These are phyloP conservation scores for Thielaviopsis populi DNA, from an alignment of 2,329 filamentous ascomycete species.

Conservation along the genomic window DNA sequence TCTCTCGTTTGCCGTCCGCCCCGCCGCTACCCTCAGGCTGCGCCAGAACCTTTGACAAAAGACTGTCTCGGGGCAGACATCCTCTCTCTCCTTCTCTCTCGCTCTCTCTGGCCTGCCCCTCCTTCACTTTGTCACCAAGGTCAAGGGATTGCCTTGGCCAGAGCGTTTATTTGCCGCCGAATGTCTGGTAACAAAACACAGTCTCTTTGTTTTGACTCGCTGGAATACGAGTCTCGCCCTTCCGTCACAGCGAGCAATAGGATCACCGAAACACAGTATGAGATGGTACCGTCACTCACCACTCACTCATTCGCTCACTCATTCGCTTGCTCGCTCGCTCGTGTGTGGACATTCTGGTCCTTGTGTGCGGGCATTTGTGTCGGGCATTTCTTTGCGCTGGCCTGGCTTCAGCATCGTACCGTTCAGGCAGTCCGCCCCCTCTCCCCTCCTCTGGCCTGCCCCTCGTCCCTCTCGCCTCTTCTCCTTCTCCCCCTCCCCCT, in stretches of 20 bases:
- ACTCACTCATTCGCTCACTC: neutral
- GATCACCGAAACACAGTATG: neutral
- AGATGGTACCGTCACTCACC: neutral
- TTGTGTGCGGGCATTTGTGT: neutral
- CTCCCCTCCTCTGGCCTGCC: too few relatives aligned
- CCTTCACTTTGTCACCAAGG: neutral
- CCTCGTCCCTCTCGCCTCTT: neutral
- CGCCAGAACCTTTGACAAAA: conserved; percentile 1
- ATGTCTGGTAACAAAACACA: neutral
- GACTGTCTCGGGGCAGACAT: neutral
- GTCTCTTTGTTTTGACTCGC: neutral
- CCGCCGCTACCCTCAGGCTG: neutral
- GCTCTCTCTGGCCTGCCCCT: neutral
- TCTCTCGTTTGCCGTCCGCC: neutral
- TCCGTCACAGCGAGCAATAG: neutral
- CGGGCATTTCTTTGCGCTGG: neutral
- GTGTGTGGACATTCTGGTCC: neutral
- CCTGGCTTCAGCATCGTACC: too few relatives aligned
- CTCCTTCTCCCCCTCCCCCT: neutral
- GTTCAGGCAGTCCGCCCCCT: too few relatives aligned
- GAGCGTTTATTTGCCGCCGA: neutral
- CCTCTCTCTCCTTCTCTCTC: too few relatives aligned
- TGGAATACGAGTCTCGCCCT: neutral
- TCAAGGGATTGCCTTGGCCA: neutral
- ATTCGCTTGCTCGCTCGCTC: neutral